Conservation (phyloP, 192 early-diverging fungal genomes). For the Linnemannia schmuckeri region DNA sequence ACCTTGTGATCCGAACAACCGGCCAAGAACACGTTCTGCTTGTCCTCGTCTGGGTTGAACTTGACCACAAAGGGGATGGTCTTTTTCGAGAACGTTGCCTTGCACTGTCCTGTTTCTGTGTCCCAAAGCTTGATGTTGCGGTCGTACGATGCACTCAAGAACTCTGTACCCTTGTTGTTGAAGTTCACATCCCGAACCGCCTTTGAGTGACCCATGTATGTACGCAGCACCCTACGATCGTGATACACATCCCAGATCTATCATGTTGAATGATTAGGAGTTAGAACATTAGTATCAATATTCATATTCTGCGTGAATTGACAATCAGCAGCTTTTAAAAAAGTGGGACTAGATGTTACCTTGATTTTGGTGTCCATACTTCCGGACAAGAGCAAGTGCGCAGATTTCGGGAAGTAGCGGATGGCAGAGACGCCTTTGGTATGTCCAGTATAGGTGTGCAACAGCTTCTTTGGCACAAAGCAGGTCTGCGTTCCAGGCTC, state of each 20-base stretch:
- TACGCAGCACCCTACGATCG: conserved; percentile 86
- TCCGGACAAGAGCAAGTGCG: conserved; percentile 89
- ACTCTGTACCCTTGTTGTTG: conserved; percentile 85
- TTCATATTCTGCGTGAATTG: neutral
- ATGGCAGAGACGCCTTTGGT: conserved; percentile 92
- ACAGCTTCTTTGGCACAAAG: conserved; percentile 86
- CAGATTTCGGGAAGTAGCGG: conserved; percentile 90
- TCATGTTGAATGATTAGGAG: neutral
- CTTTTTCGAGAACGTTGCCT: conserved; percentile 79
- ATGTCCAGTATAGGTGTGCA: conserved; percentile 96
- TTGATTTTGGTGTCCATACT: conserved; percentile 98
- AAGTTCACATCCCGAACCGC: conserved; percentile 94
- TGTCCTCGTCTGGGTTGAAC: conserved; percentile 91
- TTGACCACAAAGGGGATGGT: conserved; percentile 89
- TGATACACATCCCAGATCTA: conserved; percentile 96
- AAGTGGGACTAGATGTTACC: conserved; percentile 51
- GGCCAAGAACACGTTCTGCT: conserved; percentile 90
- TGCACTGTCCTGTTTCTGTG: conserved; percentile 94
- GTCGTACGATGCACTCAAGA: conserved; percentile 93
- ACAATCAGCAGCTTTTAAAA: neutral
- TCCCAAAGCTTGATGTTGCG: conserved; percentile 97
- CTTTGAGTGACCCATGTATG: conserved; percentile 93
- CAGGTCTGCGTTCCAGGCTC: conserved; percentile 83
- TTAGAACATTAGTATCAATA: neutral
- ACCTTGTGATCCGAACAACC: conserved; percentile 97